Evolutionary conservation across 352 stramenopile genomes (phyloP).

Genomic region (Phytophthora cactorum): DNA sequence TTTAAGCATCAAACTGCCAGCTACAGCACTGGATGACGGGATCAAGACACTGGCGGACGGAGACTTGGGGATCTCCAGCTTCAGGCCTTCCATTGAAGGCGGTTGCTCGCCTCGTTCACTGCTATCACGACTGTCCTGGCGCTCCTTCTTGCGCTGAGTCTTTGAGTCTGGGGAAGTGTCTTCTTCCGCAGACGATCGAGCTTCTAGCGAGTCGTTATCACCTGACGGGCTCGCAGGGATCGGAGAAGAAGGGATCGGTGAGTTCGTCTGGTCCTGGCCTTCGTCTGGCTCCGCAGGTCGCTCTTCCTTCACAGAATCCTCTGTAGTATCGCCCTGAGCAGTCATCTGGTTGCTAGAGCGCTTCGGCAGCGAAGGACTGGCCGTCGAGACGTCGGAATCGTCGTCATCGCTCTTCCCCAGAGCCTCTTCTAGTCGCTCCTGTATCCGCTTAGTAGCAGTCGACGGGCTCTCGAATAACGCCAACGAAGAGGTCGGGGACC

Average conservation of each 20-base stretch:
- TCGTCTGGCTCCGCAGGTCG: neutral
- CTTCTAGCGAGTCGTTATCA: conserved; percentile 31
- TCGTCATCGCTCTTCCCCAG: conserved; percentile 63
- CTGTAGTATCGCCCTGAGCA: neutral
- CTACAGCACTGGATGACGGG: neutral
- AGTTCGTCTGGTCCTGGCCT: conserved; percentile 6
- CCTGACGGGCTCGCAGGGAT: conserved; percentile 13
- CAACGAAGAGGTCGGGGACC: conserved; percentile 22
- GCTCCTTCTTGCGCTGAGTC: conserved; percentile 13
- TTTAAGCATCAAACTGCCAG: conserved; percentile 20
- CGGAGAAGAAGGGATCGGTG: conserved; percentile 21
- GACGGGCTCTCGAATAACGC: conserved; percentile 52
- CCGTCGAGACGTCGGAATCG: conserved; percentile 35
- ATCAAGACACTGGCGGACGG: conserved; percentile 20
- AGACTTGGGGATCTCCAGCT: conserved; percentile 41
- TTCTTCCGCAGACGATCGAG: conserved; percentile 27
- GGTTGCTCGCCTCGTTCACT: conserved; percentile 3
- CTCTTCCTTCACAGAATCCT: conserved; percentile 12
- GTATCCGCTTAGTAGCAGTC: conserved; percentile 51
- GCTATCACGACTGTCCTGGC: neutral
- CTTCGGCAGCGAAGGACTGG: conserved; percentile 24
- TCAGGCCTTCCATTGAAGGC: conserved; percentile 19
- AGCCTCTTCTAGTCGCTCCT: conserved; percentile 56
- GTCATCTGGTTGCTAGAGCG: conserved; percentile 23
- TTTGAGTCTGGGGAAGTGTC: conserved; percentile 19